Evolutionary conservation across 2,329 filamentous ascomycete genomes (phyloP).

Genomic region (Cryphonectria carpinicola): DNA sequence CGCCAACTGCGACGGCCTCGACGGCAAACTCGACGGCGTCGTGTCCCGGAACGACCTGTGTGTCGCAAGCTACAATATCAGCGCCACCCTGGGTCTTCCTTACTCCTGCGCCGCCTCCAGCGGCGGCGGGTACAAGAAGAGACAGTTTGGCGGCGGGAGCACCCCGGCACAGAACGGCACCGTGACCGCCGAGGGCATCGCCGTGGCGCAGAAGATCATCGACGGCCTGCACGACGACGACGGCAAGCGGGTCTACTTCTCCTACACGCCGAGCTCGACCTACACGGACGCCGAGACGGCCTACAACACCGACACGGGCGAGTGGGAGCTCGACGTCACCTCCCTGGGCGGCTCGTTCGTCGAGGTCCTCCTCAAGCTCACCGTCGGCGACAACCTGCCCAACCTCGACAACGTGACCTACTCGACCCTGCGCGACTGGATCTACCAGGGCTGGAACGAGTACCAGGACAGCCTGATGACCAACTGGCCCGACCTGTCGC

Average conservation of each 20-base stretch:
- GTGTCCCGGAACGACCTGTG: slow-evolving; percentile 36
- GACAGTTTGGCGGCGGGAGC: slow-evolving; percentile 22
- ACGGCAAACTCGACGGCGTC: slow-evolving; percentile 27
- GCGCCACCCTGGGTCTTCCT: slow-evolving; percentile 47
- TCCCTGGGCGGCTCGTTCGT: slow-evolving; percentile 21
- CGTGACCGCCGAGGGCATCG: slow-evolving; percentile 24
- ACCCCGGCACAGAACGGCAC: slow-evolving; percentile 23
- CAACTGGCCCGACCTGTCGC: slow-evolving; percentile 51
- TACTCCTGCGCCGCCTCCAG: slow-evolving; percentile 33
- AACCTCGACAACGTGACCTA: slow-evolving; percentile 52
- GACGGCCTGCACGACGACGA: slow-evolving; percentile 42
- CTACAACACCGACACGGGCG: slow-evolving; percentile 37
- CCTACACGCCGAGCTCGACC: slow-evolving; percentile 37
- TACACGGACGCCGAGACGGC: slow-evolving; percentile 39
- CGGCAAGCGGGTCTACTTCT: slow-evolving; percentile 42
- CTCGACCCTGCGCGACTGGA: slow-evolving; percentile 54
- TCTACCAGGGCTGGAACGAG: slow-evolving; percentile 50
- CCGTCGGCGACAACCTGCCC: slow-evolving; percentile 38
- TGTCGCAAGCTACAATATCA: slow-evolving; percentile 49
- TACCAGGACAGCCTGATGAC: slow-evolving; percentile 49
- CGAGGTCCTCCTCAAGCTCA: slow-evolving; percentile 16
- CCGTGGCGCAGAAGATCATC: slow-evolving; percentile 38
- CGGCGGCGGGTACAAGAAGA: background rate
- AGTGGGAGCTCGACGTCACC: slow-evolving; percentile 31
- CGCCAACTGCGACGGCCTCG: slow-evolving; percentile 19